Evolutionary conservation across 805 yeast species (phyloP).

Genomic region (Cyberlindnera xishuangbannaensis): DNA sequence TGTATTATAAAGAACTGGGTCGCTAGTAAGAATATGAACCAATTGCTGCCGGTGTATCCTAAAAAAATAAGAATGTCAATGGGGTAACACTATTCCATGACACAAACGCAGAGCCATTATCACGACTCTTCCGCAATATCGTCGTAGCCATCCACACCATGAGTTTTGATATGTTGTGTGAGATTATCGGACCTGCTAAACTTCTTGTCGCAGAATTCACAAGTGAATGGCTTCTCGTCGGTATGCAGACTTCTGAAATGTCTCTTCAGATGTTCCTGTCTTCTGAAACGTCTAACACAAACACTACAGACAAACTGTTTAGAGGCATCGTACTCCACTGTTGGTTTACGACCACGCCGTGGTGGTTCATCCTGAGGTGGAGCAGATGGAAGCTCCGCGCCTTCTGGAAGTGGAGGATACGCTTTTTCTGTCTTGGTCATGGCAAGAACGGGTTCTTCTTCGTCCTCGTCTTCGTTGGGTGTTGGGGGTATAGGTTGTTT

Average conservation of each 20-base stretch:
- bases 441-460: neutral
- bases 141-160: slow-evolving; percentile 22
- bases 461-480: neutral
- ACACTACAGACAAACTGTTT: slow-evolving; percentile 59
- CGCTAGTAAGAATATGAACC: too few relatives aligned
- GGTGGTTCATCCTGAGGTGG: slow-evolving; percentile 28
- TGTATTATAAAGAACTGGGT: too few relatives aligned
- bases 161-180: slow-evolving; percentile 61
- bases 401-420: slow-evolving; percentile 11
- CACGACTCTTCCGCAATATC: too few relatives aligned
- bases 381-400: slow-evolving; percentile 2
- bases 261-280: slow-evolving; percentile 74
- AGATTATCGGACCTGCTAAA: slow-evolving; percentile 64
- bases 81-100: too few relatives aligned
- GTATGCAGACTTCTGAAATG: slow-evolving; percentile 72
- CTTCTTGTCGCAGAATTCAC: slow-evolving; percentile 55
- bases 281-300: slow-evolving; percentile 60
- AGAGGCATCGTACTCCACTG: slow-evolving; percentile 46
- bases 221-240: slow-evolving; percentile 63
- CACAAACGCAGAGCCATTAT: too few relatives aligned
- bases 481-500: too few relatives aligned
- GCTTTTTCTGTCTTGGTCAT: neutral
- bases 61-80: too few relatives aligned
- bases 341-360: slow-evolving; percentile 62
- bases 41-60: too few relatives aligned